These are phyloP conservation scores for Extremus antarcticus DNA, from an alignment of 495 filamentous ascomycete genomes.

Conservation along the genomic window DNA sequence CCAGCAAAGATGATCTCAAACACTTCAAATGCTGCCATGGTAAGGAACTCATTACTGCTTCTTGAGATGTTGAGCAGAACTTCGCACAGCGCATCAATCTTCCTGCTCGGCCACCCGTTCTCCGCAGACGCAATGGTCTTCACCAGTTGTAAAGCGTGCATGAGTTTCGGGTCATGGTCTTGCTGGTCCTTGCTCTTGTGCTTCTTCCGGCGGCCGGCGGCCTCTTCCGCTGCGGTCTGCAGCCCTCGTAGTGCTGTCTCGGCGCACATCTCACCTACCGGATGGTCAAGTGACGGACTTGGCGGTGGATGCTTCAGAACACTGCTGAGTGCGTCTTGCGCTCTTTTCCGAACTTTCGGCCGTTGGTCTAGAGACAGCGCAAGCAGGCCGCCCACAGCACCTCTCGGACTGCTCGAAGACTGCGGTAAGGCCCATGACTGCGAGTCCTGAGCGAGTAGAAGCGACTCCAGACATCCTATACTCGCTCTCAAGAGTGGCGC, in stretches of 20 bases:
- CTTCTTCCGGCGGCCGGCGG: conserved; percentile 58
- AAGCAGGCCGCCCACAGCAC: conserved; percentile 78
- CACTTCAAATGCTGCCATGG: conserved; percentile 88
- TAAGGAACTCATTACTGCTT: conserved; percentile 86
- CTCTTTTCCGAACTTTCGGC: conserved; percentile 89
- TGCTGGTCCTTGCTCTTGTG: conserved; percentile 35
- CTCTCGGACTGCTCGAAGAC: conserved; percentile 73
- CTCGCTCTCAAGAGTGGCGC: conserved; percentile 76
- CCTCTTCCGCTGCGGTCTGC: conserved; percentile 53
- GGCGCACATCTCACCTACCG: conserved; percentile 89
- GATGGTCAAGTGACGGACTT: conserved; percentile 83
- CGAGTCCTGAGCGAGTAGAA: conserved; percentile 79
- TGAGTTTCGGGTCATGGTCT: conserved; percentile 67
- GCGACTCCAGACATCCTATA: conserved; percentile 84
- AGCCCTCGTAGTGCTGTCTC: conserved; percentile 73
- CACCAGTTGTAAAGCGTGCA: conserved; percentile 82
- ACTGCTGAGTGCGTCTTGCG: conserved; percentile 77
- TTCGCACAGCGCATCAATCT: conserved; percentile 85
- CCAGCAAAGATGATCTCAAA: conserved; percentile 92
- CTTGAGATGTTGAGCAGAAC: conserved; percentile 75
- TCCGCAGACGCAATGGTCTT: conserved; percentile 77
- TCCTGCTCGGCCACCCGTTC: conserved; percentile 93
- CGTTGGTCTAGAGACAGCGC: conserved; percentile 74
- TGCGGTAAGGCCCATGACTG: conserved; percentile 77
- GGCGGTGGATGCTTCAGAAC: conserved; percentile 75